These are phyloP conservation scores for Cryphonectria nitschkei DNA, from an alignment of 2,329 filamentous ascomycete genomes.

Conservation along the genomic window DNA sequence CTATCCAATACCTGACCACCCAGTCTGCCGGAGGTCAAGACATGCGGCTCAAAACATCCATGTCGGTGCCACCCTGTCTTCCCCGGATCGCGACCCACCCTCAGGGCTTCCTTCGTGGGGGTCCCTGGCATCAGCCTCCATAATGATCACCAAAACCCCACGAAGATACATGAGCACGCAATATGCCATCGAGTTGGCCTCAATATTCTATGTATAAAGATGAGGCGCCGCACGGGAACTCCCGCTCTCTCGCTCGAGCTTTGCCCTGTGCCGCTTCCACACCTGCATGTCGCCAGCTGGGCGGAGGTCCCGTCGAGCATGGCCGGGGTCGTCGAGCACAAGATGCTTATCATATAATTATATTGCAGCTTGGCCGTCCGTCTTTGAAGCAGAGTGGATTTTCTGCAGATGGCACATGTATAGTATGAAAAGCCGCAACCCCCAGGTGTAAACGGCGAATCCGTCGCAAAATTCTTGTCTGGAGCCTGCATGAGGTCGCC, in stretches of 20 bases:
- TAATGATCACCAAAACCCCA: conserved; percentile 25
- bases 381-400: not conserved
- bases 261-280: not conserved
- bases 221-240: conserved; percentile 18
- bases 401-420: not conserved
- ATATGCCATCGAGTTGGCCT: conserved; percentile 21
- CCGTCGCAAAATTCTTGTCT: not conserved
- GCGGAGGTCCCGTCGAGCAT: not conserved
- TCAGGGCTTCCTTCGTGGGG: not conserved
- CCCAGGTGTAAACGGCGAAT: not conserved
- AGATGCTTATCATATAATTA: not conserved
- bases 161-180: conserved; percentile 24
- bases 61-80: conserved; percentile 14
- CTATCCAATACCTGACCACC: not conserved
- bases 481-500: not conserved
- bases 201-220: not conserved
- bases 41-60: conserved; percentile 22
- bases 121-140: conserved; percentile 24
- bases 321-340: not conserved
- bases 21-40: not conserved
- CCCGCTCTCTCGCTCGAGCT: conserved; percentile 11
- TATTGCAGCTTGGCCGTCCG: not conserved
- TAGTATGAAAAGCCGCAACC: not conserved
- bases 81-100: conserved; percentile 19
- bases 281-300: not conserved